phyloP scores from a whole-genome alignment of 345 rosid species.

The Citrus medica region DNA sequence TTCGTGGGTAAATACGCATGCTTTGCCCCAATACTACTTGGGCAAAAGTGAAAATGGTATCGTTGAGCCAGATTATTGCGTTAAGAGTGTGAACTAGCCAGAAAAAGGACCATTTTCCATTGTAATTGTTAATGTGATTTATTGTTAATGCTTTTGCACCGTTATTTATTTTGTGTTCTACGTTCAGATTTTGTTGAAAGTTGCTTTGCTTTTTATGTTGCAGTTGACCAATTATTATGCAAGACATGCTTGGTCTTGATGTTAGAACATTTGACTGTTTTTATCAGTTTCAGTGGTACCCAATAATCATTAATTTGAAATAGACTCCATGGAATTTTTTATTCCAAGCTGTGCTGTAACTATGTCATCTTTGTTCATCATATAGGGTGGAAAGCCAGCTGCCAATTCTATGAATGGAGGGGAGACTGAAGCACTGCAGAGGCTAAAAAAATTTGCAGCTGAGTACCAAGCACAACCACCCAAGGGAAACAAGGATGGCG shows the following conservation, averaged over 20 bases:
- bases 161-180: not conserved
- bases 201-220: not conserved
- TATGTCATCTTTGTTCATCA: conserved; percentile 4
- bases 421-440: conserved; percentile 84
- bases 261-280: not conserved
- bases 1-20: not conserved
- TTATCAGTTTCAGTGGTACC: not conserved
- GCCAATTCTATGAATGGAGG: conserved; percentile 78
- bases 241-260: not conserved
- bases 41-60: not conserved
- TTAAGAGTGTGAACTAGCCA: not conserved
- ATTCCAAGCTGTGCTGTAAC: conserved; percentile 4
- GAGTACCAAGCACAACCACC: conserved; percentile 79
- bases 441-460: conserved; percentile 71
- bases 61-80: not conserved
- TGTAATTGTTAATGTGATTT: not conserved
- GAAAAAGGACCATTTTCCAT: not conserved
- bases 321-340: not conserved
- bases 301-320: not conserved
- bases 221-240: too few relatives aligned
- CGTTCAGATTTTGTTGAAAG: not conserved
- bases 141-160: not conserved
- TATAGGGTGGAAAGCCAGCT: conserved; percentile 66
- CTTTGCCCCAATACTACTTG: not conserved
- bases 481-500: conserved; percentile 54